Percentiles rank a stretch among this genome's conserved stretches.
phyloP scores from a whole-genome alignment of 345 rosid genomes.

The Firmiana major region DNA sequence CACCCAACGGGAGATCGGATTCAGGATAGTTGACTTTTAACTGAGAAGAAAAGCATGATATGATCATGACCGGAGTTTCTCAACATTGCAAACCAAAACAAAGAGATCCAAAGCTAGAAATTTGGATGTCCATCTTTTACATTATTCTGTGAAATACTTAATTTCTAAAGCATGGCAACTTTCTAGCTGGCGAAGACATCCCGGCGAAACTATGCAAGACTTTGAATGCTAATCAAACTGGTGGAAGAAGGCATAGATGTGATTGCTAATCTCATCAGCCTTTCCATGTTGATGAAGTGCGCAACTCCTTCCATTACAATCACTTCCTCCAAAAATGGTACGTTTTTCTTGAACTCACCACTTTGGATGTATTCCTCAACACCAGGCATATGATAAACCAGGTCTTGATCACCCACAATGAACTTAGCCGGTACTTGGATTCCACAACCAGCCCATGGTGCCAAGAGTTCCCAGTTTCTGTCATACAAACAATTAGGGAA shows the following conservation, averaged over 20 bases:
- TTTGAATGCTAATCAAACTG: not conserved
- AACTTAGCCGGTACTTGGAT: constrained; percentile 9
- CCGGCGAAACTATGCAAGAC: no score
- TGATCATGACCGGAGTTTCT: no score
- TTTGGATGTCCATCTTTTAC: no score
- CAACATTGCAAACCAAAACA: no score
- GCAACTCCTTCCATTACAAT: constrained; percentile 20
- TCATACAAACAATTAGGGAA: not conserved
- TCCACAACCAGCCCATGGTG: constrained; percentile 11
- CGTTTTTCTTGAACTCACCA: constrained; percentile 13
- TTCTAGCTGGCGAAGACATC: no score
- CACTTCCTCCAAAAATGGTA: constrained; percentile 9
- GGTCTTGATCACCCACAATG: constrained; percentile 5
- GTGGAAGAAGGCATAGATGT: constrained; percentile 13
- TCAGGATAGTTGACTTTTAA: no score
- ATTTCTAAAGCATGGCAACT: no score
- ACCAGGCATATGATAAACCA: constrained; percentile 18
- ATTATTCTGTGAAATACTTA: no score
- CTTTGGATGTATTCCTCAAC: not conserved
- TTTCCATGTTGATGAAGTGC: constrained; percentile 14
- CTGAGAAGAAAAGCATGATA: no score
- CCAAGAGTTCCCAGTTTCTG: constrained; percentile 7
- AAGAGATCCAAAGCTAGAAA: no score
- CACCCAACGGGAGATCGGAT: no score
- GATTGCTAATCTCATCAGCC: not conserved